Percentiles rank a stretch among this genome's conserved stretches.
These are phyloP conservation scores for Xylaria venustula DNA, from an alignment of 495 filamentous ascomycete species.

Conservation along the genomic window DNA sequence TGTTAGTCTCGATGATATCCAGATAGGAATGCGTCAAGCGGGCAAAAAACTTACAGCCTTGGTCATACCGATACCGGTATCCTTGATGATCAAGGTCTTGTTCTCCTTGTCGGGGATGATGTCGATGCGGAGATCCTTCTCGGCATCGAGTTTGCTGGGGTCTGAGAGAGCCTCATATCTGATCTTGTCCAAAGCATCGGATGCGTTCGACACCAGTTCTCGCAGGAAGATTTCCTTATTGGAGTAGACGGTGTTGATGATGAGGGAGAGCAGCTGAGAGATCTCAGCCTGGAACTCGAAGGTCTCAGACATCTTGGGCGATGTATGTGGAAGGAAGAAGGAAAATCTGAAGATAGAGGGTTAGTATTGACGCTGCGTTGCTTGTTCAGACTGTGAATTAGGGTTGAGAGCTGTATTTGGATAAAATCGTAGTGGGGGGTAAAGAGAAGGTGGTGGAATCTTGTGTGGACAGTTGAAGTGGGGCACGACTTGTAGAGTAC, in stretches of 20 bases:
- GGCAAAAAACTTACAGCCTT: slow-evolving; percentile 78
- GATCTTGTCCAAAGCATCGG: slow-evolving; percentile 99
- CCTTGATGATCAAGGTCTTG: slow-evolving; percentile 95
- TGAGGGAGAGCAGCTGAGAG: slow-evolving; percentile 97
- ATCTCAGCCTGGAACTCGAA: slow-evolving; percentile 99
- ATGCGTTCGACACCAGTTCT: slow-evolving; percentile 96
- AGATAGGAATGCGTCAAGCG: background rate
- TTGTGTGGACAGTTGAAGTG: background rate
- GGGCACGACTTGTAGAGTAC: background rate
- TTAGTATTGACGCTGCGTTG: background rate
- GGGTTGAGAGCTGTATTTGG: too few species aligned
- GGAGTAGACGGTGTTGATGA: slow-evolving; percentile 99
- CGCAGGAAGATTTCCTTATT: slow-evolving; percentile 99
- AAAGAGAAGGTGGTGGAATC: background rate
- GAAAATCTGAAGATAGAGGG: background rate
- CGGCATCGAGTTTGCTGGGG: slow-evolving; percentile 89
- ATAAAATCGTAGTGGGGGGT: too few species aligned
- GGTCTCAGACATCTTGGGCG: slow-evolving; percentile 78
- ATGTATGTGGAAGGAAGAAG: background rate
- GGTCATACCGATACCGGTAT: slow-evolving; percentile 99
- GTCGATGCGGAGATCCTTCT: slow-evolving; percentile 97
- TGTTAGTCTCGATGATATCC: slow-evolving; percentile 22
- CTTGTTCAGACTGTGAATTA: background rate
- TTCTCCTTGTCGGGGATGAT: slow-evolving; percentile 94
- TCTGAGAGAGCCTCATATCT: slow-evolving; percentile 97